These are phyloP conservation scores for Neolentinus lepideus DNA, from an alignment of 1,284 basidiomycete genomes.

Conservation along the genomic window DNA sequence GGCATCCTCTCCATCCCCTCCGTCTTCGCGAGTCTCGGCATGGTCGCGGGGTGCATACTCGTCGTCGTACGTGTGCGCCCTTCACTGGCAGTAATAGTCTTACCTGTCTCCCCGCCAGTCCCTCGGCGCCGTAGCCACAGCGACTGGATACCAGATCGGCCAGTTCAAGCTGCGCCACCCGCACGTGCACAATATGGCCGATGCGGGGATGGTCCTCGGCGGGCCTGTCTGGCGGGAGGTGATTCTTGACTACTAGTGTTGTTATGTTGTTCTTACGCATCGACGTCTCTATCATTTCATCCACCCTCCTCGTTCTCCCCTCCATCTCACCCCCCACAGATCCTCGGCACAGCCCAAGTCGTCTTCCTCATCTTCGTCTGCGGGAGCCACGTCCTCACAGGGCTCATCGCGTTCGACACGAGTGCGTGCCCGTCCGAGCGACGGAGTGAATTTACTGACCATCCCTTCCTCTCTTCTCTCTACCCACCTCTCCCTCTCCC, in stretches of 20 bases:
- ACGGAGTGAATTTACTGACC: too few relatives aligned
- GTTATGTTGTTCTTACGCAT: too few relatives aligned
- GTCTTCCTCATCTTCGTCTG: constrained; percentile 11
- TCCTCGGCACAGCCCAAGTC: constrained; percentile 2
- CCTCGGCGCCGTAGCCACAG: constrained; percentile 20
- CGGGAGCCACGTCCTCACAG: constrained; percentile 24
- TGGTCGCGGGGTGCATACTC: constrained; percentile 22
- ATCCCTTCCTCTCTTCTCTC: neutral
- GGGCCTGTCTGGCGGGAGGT: constrained; percentile 1
- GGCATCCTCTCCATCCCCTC: constrained; percentile 24
- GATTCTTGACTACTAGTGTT: too few relatives aligned
- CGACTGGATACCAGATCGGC: constrained; percentile 22
- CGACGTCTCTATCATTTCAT: too few relatives aligned
- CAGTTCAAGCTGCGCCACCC: constrained; percentile 24
- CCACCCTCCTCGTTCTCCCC: neutral
- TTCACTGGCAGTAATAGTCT: too few relatives aligned
- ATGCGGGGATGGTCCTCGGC: neutral
- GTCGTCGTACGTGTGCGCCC: constrained; percentile 21
- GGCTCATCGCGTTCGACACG: constrained; percentile 26
- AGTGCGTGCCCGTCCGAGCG: constrained; percentile 12
- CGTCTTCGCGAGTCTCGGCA: constrained; percentile 21
- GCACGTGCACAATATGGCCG: constrained; percentile 26
- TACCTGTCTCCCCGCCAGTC: constrained; percentile 12
- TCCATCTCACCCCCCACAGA: neutral
- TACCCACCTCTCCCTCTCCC: neutral